Evolutionary conservation across 2,329 filamentous ascomycete species (phyloP).

Genomic region (Aspergillus vadensis): DNA sequence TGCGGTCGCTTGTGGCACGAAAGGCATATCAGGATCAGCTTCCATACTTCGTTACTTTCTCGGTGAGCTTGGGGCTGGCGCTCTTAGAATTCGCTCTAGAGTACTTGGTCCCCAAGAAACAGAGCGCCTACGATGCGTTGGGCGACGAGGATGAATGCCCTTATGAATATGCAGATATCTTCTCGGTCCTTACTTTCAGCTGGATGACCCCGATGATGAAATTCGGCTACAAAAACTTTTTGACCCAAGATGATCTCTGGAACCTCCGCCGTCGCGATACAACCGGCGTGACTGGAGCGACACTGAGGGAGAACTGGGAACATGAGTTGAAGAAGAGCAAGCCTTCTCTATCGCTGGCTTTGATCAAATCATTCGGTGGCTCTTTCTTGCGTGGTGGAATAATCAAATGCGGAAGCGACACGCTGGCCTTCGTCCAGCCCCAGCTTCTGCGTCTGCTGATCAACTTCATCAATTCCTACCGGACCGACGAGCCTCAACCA

Average conservation of each 20-base stretch:
- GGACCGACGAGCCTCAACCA: slow-evolving; percentile 66
- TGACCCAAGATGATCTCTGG: slow-evolving; percentile 96
- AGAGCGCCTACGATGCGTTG: slow-evolving; percentile 68
- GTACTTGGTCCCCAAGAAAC: slow-evolving; percentile 81
- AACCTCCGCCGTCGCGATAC: slow-evolving; percentile 79
- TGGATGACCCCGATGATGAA: slow-evolving; percentile 99
- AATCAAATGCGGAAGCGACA: slow-evolving; percentile 87
- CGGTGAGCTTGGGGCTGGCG: slow-evolving; percentile 69
- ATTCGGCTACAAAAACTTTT: slow-evolving; percentile 84
- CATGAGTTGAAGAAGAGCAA: slow-evolving; percentile 70
- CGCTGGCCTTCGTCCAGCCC: slow-evolving; percentile 84
- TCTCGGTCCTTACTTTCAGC: slow-evolving; percentile 88
- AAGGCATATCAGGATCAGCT: slow-evolving; percentile 66
- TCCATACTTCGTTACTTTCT: slow-evolving; percentile 77
- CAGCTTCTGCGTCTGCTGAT: slow-evolving; percentile 86
- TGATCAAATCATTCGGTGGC: slow-evolving; percentile 80
- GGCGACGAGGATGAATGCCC: slow-evolving; percentile 68
- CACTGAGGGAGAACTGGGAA: slow-evolving; percentile 75
- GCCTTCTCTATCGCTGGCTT: slow-evolving; percentile 82
- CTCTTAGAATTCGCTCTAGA: slow-evolving; percentile 74
- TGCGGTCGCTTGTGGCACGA: slow-evolving; percentile 81
- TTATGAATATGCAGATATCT: slow-evolving; percentile 88
- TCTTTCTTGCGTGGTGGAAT: slow-evolving; percentile 79
- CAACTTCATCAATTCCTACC: slow-evolving; percentile 78
- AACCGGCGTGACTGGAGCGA: slow-evolving; percentile 69